phyloP scores from a whole-genome alignment of 179 eudicot species.

The Corrigiola litoralis region DNA sequence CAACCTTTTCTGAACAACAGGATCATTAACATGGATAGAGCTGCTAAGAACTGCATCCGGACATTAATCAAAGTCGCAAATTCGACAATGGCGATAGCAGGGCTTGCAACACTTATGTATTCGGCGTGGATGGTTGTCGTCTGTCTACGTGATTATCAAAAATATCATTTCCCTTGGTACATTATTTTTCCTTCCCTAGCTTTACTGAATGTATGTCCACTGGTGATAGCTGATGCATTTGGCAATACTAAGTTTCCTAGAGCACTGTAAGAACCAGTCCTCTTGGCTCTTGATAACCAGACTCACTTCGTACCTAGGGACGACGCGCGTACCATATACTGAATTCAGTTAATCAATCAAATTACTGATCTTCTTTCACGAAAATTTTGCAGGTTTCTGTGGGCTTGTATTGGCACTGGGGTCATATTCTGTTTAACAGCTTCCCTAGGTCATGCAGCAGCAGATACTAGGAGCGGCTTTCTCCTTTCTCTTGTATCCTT shows the following conservation, averaged over 20 bases:
- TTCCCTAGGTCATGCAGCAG: constrained; percentile 45
- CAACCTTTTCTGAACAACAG: not conserved
- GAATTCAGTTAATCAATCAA: too few species aligned
- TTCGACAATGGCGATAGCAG: constrained; percentile 10
- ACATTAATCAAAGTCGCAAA: constrained; percentile 23
- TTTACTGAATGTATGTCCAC: too few species aligned
- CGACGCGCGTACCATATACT: too few species aligned
- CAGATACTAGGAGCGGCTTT: constrained; percentile 17
- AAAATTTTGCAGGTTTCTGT: constrained; percentile 43
- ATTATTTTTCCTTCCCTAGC: not conserved
- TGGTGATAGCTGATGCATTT: too few species aligned
- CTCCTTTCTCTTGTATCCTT: constrained; percentile 49
- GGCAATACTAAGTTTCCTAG: too few species aligned
- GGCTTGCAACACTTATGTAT: constrained; percentile 26
- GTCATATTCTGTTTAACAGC: constrained; percentile 29
- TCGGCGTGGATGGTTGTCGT: constrained; percentile 36
- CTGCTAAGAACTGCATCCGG: constrained; percentile 20
- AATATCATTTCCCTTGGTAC: constrained; percentile 40
- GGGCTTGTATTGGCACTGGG: constrained; percentile 42
- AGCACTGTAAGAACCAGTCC: too few species aligned
- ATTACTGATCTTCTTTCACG: too few species aligned
- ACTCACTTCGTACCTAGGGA: too few species aligned
- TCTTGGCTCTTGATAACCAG: too few species aligned
- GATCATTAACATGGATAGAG: constrained; percentile 16
- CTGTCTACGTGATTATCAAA: constrained; percentile 27